A percentile compares a stretch with the other conserved stretches of the same genome.
Conservation (phyloP, 495 filamentous ascomycete species). For the Parathielavia appendiculata region DNA sequence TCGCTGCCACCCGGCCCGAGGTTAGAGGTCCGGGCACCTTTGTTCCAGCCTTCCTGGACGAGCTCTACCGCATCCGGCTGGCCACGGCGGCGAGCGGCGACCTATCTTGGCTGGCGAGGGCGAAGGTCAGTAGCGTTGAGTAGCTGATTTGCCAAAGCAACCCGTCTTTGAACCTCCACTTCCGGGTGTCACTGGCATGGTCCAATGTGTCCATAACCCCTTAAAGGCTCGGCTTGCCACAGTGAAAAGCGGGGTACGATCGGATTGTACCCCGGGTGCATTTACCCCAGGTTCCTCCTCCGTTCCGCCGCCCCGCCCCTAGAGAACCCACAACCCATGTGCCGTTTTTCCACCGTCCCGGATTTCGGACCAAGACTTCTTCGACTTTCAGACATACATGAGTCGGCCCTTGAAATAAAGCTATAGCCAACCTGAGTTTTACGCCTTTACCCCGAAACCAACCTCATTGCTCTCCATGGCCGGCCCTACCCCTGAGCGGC, state of each 20-base stretch:
- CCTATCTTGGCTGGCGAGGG: constrained; percentile 51
- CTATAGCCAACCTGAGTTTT: background rate
- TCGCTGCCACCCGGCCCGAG: constrained; percentile 56
- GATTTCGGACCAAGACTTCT: background rate
- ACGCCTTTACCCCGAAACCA: background rate
- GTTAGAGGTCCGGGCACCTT: constrained; percentile 82
- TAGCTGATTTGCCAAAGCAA: constrained; percentile 1
- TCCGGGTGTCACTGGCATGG: background rate
- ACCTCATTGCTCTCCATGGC: constrained; percentile 22
- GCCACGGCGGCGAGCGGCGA: constrained; percentile 44
- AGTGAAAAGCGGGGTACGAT: constrained; percentile 17
- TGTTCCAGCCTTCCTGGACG: constrained; percentile 79
- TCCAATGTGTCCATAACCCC: background rate
- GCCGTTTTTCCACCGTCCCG: constrained; percentile 6
- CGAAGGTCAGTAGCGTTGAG: constrained; percentile 41
- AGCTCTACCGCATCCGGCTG: constrained; percentile 49
- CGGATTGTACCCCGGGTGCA: constrained; percentile 11
- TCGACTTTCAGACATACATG: background rate
- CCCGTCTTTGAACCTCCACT: constrained; percentile 1
- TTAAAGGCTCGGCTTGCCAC: constrained; percentile 10
- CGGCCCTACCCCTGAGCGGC: constrained; percentile 29
- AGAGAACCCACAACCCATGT: constrained; percentile 8
- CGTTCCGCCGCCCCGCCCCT: constrained; percentile 13
- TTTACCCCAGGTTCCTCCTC: constrained; percentile 15
- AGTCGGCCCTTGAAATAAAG: background rate